Evolutionary conservation across 1,284 basidiomycete species (phyloP).

Genomic region (Moesziomyces sp.): DNA sequence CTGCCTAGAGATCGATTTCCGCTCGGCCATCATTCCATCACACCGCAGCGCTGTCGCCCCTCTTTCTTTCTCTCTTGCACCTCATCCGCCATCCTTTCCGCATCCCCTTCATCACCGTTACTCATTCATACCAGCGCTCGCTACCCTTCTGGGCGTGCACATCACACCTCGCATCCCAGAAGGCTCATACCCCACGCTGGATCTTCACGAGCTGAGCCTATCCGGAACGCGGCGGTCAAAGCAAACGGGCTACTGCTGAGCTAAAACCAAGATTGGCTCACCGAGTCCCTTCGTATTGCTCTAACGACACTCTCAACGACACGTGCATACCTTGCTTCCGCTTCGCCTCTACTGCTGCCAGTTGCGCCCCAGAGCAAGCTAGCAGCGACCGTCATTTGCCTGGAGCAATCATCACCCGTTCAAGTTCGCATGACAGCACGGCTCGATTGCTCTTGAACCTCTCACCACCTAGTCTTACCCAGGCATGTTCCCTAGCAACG

Average conservation of each 20-base stretch:
- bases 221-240: not conserved
- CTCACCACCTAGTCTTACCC: not conserved
- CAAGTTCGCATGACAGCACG: slow-evolving; percentile 6
- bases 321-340: no score
- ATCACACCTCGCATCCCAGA: not conserved
- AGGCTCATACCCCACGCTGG: not conserved
- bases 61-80: no score
- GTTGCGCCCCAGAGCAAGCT: no score
- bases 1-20: not conserved
- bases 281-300: no score
- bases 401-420: not conserved
- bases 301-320: no score
- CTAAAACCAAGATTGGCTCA: no score
- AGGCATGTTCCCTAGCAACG: slow-evolving; percentile 48
- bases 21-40: not conserved
- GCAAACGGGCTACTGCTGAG: not conserved
- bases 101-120: not conserved
- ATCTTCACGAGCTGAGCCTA: not conserved
- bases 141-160: not conserved
- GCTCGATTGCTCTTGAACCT: not conserved
- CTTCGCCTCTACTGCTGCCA: no score
- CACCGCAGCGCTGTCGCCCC: not conserved
- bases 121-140: not conserved
- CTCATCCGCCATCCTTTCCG: not conserved
- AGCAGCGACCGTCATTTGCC: no score